Conservation (phyloP, 345 rosid genomes). For the Lepidium aucheri region DNA sequence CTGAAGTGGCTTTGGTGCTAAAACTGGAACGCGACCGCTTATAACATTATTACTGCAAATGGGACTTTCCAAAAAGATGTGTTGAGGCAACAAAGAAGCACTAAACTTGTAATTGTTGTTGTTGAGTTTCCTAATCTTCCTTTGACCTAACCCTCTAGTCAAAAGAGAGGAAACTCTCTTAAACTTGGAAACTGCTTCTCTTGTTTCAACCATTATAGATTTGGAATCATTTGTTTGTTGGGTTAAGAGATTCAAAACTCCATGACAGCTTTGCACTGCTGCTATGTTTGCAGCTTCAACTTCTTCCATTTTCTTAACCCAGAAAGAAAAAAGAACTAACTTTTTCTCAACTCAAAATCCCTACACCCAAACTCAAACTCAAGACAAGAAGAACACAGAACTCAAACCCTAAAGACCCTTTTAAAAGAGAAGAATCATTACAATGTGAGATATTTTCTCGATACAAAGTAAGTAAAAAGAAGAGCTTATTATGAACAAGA, state of each 20-base stretch:
- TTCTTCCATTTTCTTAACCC: slow-evolving; percentile 30
- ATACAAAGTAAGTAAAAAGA: background rate
- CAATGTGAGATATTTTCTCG: background rate
- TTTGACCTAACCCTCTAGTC: slow-evolving; percentile 33
- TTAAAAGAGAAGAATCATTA: background rate
- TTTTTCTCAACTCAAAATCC: too few species aligned
- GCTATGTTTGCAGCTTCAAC: slow-evolving; percentile 47
- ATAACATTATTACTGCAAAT: slow-evolving; percentile 1
- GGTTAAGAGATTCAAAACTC: slow-evolving; percentile 42
- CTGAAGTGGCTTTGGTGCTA: slow-evolving; percentile 59
- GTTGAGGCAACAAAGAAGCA: slow-evolving; percentile 41
- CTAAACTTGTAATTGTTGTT: slow-evolving; percentile 22
- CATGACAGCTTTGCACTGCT: slow-evolving; percentile 46
- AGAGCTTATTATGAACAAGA: slow-evolving; percentile 7
- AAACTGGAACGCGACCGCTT: slow-evolving; percentile 13
- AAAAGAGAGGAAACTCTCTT: slow-evolving; percentile 53
- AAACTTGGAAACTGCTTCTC: slow-evolving; percentile 46
- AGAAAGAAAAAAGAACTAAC: background rate
- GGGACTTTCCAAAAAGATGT: slow-evolving; percentile 47
- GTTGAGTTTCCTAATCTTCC: slow-evolving; percentile 38
- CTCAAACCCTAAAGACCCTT: background rate
- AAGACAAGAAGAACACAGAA: slow-evolving; percentile 1
- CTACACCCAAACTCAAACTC: slow-evolving; percentile 1
- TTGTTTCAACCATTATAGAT: slow-evolving; percentile 38
- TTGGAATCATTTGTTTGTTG: slow-evolving; percentile 33